phyloP scores from a whole-genome alignment of 164 flowering plant genomes.

The Annona cherimola region DNA sequence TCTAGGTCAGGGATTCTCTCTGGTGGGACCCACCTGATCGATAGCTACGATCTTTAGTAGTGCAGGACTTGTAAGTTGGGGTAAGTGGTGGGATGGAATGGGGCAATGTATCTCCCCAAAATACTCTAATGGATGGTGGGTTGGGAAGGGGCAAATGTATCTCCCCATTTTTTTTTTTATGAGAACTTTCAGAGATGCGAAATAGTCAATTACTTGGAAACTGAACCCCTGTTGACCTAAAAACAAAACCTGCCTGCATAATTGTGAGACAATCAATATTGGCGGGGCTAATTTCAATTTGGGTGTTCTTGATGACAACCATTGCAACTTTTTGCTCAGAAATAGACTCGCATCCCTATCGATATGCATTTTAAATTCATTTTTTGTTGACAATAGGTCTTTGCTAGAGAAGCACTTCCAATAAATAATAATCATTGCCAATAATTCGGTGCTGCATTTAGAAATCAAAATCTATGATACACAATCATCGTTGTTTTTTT shows the following conservation, averaged over 20 bases:
- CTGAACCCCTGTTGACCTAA: not conserved
- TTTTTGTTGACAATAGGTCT: too few species aligned
- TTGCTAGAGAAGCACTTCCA: too few species aligned
- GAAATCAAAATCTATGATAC: too few species aligned
- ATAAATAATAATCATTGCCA: too few species aligned
- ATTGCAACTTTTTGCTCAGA: not conserved
- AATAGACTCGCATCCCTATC: too few species aligned
- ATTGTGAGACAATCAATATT: not conserved
- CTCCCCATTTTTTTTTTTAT: not conserved
- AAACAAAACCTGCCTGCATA: not conserved
- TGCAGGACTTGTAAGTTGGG: not conserved
- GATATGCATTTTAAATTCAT: too few species aligned
- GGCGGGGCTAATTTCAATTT: not conserved
- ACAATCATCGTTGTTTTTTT: too few species aligned
- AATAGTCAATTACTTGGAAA: not conserved
- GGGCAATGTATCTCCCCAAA: not conserved
- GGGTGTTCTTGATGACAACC: not conserved
- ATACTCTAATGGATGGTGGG: not conserved
- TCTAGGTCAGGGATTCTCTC: not conserved
- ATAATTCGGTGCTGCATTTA: too few species aligned
- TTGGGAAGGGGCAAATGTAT: not conserved
- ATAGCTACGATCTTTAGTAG: not conserved
- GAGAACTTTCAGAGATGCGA: too few species aligned
- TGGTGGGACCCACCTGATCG: not conserved
- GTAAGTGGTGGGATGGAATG: not conserved